Evolutionary conservation across 1,284 basidiomycete species (phyloP).

Genomic region (Ganoderma resinaceum): DNA sequence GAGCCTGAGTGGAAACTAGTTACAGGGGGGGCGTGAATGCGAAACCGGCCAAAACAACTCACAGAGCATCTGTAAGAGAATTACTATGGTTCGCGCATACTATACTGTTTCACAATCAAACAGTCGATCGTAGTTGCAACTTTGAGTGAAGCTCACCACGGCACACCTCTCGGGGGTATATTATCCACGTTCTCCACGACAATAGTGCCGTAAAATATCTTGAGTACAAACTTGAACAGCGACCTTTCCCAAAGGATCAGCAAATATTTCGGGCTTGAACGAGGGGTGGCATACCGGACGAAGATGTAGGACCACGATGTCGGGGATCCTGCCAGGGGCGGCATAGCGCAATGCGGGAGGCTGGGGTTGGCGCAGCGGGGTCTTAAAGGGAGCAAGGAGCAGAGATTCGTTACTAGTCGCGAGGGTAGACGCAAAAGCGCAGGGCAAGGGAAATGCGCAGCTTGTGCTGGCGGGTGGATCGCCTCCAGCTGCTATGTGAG

Average conservation of each 20-base stretch:
- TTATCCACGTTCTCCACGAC: conserved; percentile 81
- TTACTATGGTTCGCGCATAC: conserved; percentile 87
- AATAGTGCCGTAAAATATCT: conserved; percentile 88
- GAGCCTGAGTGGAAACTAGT: conserved; percentile 40
- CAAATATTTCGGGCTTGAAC: not conserved
- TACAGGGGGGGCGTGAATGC: conserved; percentile 55
- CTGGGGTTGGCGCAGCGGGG: not conserved
- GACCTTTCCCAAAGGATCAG: conserved; percentile 48
- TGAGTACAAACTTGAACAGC: conserved; percentile 80
- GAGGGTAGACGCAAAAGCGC: not conserved
- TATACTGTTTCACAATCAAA: conserved; percentile 46
- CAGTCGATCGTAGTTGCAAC: not conserved
- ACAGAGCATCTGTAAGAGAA: conserved; percentile 86
- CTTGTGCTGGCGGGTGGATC: not conserved
- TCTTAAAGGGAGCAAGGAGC: not conserved
- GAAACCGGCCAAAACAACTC: conserved; percentile 38
- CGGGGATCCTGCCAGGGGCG: conserved; percentile 32
- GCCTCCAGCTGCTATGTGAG: not conserved
- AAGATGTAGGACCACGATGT: conserved; percentile 74
- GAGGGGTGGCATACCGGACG: conserved; percentile 54
- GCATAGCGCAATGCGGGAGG: not conserved
- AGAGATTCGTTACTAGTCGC: not conserved
- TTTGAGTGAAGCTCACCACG: conserved; percentile 59
- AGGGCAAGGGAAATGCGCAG: not conserved
- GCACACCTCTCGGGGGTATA: conserved; percentile 73